Conservation (phyloP, 163 green algal genomes). For the Scenedesmus sp. region DNA sequence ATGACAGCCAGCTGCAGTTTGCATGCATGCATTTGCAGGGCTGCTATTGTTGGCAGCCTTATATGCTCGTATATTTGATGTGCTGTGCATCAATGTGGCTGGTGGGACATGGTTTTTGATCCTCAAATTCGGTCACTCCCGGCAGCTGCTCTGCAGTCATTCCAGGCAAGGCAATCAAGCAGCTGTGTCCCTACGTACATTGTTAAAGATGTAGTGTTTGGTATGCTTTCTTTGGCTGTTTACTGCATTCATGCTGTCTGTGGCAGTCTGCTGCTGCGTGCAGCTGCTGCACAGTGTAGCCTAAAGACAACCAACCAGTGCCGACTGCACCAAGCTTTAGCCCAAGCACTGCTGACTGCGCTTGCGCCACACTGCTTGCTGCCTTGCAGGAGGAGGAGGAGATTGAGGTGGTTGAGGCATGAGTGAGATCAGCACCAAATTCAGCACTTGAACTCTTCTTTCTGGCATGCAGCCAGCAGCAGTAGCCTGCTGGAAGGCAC, state of each 20-base stretch:
- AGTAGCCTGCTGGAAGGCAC: not conserved
- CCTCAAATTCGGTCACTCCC: too few species aligned
- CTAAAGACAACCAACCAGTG: not conserved
- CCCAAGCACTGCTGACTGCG: not conserved
- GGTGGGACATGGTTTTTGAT: too few species aligned
- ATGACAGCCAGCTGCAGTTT: not conserved
- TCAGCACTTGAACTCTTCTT: not conserved
- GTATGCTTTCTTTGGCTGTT: too few species aligned
- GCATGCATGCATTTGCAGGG: not conserved
- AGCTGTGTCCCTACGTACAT: not conserved
- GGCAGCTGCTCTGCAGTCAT: not conserved
- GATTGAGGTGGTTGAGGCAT: slow-evolving; percentile 22
- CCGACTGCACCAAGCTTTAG: not conserved
- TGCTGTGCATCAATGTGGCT: not conserved
- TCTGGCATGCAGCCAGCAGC: not conserved
- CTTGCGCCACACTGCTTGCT: not conserved
- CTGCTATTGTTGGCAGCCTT: not conserved
- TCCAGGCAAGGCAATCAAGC: not conserved
- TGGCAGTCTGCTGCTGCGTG: not conserved
- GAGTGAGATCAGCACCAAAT: not conserved
- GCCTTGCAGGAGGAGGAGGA: slow-evolving; percentile 29
- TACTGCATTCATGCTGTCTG: not conserved
- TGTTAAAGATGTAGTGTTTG: too few species aligned
- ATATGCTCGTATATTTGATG: not conserved
- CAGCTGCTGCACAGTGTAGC: not conserved